Conservation (phyloP, 2,329 filamentous ascomycete species). For the Talaromyces marneffei region DNA sequence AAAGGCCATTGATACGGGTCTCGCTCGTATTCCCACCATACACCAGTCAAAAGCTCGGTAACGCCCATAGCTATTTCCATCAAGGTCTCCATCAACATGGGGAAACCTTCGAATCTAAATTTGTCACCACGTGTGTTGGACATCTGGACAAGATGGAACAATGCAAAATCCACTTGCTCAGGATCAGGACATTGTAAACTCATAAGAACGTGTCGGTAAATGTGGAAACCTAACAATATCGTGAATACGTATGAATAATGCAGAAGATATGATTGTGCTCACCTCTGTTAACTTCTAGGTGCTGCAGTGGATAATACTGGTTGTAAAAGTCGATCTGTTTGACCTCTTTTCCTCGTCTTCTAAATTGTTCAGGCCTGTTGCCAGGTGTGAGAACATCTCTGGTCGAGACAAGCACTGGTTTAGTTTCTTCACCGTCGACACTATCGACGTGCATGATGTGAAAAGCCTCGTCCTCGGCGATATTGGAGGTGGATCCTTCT, state of each 20-base stretch:
- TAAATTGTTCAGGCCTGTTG: conserved; percentile 37
- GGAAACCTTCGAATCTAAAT: conserved; percentile 89
- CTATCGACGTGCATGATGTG: conserved; percentile 21
- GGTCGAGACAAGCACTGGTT: conserved; percentile 33
- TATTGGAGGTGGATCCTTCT: conserved; percentile 23
- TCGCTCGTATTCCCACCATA: conserved; percentile 76
- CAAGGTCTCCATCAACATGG: conserved; percentile 78
- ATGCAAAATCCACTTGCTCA: conserved; percentile 82
- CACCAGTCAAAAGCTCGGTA: conserved; percentile 70
- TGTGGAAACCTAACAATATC: conserved; percentile 48
- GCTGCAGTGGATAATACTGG: conserved; percentile 32
- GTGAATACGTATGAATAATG: not conserved
- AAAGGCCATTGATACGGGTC: conserved; percentile 47
- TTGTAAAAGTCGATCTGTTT: conserved; percentile 36
- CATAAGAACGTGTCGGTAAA: conserved; percentile 82
- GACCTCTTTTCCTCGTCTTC: conserved; percentile 25
- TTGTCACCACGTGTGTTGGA: conserved; percentile 92
- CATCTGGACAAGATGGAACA: conserved; percentile 92
- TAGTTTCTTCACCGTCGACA: conserved; percentile 36
- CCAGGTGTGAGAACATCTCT: conserved; percentile 40
- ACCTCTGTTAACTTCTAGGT: conserved; percentile 34
- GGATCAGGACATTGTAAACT: conserved; percentile 73
- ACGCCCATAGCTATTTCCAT: conserved; percentile 78
- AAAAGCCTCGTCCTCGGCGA: conserved; percentile 25
- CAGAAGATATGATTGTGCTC: conserved; percentile 13